Base-by-base conservation (phyloP, 495 filamentous ascomycete genomes). In the Xylaria telfairii region DNA sequence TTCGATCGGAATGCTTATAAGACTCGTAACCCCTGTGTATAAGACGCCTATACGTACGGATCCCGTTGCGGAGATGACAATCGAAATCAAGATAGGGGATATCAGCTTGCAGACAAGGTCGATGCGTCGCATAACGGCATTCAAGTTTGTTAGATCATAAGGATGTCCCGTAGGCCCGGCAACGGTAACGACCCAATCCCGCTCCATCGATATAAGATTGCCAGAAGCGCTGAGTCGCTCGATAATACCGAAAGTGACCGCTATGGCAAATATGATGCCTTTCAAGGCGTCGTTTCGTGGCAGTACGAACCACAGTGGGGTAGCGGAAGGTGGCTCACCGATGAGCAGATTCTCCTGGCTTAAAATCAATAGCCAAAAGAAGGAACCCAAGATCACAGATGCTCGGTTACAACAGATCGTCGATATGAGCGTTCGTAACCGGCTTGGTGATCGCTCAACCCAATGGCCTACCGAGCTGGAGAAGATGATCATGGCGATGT, bases 61-160 rank as follows among this genome's bases (percentile, higher is more conserved):
- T 6, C 80, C 71, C 17, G 76, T 67, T 8, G 79, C 81, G 39
- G 82, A 78, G 51, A 82, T 76, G n/a, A 90, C 71, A 2, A 85
- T 68, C 9, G 89, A 87, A 39, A 90, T 87, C 30, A 88, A 78
- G 0, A 91, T 78, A 0, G 91, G 91, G 0, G 85, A 89, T 15
- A 89, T 65, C 21, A 93, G 85, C 74, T 93, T 93, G 82, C 91
- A 92, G 47, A 89, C 81, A 19, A 93, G 83, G 74, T 93, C 91
- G 67, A 93, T 92, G 13, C 90, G 83, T 53, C 91, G 82, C 90
- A 92, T 92, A 5, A 83, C 83, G 0, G 90, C 83, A 74, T 92
- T 92, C 8, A 91, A 67, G 44, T 82, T 75, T 8, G 84, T 80
- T 7, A 85, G 68, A 42, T 83, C 78, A 57, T 83, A 82, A 15